Evolutionary conservation across 139 green algal species (phyloP).

Genomic region (Picochlorum sp.): DNA sequence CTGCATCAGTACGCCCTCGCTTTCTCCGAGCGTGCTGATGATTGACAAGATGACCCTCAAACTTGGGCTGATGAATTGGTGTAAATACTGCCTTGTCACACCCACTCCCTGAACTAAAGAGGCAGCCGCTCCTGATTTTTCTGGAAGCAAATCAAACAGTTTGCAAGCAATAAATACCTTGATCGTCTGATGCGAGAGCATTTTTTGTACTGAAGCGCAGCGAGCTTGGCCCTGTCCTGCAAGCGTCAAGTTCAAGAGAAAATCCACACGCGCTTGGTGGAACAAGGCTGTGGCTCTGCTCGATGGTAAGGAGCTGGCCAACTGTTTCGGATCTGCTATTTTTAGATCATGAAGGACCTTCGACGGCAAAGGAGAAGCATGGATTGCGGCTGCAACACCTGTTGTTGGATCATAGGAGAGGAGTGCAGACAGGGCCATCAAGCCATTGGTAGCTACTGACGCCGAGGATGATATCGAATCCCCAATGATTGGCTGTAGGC

Average conservation of each 20-base stretch:
- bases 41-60: slow-evolving; percentile 47
- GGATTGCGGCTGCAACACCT: slow-evolving; percentile 27
- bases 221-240: slow-evolving; percentile 13
- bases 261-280: slow-evolving; percentile 48
- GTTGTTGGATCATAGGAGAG: slow-evolving; percentile 30
- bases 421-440: slow-evolving; percentile 52
- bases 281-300: slow-evolving; percentile 28
- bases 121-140: slow-evolving; percentile 31
- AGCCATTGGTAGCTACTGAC: slow-evolving; percentile 27
- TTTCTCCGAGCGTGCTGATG: slow-evolving; percentile 27
- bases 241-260: slow-evolving; percentile 49
- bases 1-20: slow-evolving; percentile 29
- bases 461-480: slow-evolving; percentile 34
- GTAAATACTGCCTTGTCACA: slow-evolving; percentile 9
- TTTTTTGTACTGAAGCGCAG: slow-evolving; percentile 39
- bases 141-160: slow-evolving; percentile 40
- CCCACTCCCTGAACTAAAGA: background rate
- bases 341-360: slow-evolving; percentile 40
- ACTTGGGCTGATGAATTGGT: slow-evolving; percentile 27
- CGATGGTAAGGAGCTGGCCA: slow-evolving; percentile 16
- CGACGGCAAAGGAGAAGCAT: slow-evolving; percentile 34
- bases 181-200: slow-evolving; percentile 42
- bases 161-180: slow-evolving; percentile 30
- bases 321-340: slow-evolving; percentile 9
- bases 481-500: slow-evolving; percentile 32